A percentile compares a stretch with the other conserved stretches of the same genome.
Evolutionary conservation across 2,329 filamentous ascomycete genomes (phyloP).

Genomic region (Albifimbria verrucaria): DNA sequence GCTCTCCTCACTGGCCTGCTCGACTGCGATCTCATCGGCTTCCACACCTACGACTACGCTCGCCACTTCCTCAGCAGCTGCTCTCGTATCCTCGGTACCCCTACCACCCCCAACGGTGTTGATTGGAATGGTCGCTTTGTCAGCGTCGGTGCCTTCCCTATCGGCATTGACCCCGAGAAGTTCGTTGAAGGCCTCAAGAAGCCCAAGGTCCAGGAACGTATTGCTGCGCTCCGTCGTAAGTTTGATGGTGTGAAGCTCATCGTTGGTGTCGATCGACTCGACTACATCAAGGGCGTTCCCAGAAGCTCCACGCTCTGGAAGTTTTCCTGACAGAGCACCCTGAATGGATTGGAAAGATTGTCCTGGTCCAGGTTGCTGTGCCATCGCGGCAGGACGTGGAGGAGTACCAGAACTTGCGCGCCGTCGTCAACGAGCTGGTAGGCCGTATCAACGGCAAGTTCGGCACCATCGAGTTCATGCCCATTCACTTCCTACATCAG

Average conservation of each 20-base stretch:
- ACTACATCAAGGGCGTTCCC: slow-evolving; percentile 98
- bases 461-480: slow-evolving; percentile 97
- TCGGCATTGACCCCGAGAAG: slow-evolving; percentile 96
- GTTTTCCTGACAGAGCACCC: slow-evolving; percentile 96
- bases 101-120: slow-evolving; percentile 88
- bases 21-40: slow-evolving; percentile 92
- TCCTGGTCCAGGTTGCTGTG: slow-evolving; percentile 92
- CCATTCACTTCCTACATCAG: slow-evolving; percentile 97
- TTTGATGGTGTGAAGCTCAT: slow-evolving; percentile 96
- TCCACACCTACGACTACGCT: slow-evolving; percentile 99
- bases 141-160: slow-evolving; percentile 92
- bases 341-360: slow-evolving; percentile 96
- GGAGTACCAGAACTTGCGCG: slow-evolving; percentile 93
- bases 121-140: slow-evolving; percentile 87
- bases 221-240: slow-evolving; percentile 79
- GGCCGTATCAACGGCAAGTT: slow-evolving; percentile 97
- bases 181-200: slow-evolving; percentile 87
- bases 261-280: slow-evolving; percentile 91
- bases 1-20: slow-evolving; percentile 83
- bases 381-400: slow-evolving; percentile 94
- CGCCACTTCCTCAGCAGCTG: slow-evolving; percentile 95
- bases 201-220: slow-evolving; percentile 82
- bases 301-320: slow-evolving; percentile 94
- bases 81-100: slow-evolving; percentile 78
- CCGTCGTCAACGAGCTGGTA: slow-evolving; percentile 94